phyloP scores from a whole-genome alignment of 306 rosid species.

The Alnus rubra region DNA sequence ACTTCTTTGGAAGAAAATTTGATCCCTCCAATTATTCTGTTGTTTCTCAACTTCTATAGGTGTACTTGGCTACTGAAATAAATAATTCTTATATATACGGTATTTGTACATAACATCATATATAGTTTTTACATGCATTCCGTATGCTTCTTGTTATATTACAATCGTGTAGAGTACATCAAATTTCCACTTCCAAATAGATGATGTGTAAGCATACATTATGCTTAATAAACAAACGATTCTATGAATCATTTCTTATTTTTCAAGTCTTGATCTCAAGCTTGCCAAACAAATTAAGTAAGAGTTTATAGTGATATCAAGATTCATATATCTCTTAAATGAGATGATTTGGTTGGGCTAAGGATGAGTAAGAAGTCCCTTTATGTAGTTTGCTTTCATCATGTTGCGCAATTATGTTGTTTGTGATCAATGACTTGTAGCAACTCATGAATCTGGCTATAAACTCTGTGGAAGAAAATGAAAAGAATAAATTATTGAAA shows the following conservation, averaged over 20 bases:
- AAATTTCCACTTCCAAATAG: neutral
- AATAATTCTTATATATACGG: neutral
- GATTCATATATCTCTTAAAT: neutral
- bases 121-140: neutral
- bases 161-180: neutral
- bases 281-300: neutral
- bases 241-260: neutral
- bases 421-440: constrained; percentile 27
- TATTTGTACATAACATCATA: neutral
- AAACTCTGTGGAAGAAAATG: constrained; percentile 39
- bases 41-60: neutral
- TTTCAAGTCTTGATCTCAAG: neutral
- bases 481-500: neutral
- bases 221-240: neutral
- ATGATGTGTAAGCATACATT: neutral
- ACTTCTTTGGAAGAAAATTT: no score
- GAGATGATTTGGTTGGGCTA: neutral
- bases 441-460: constrained; percentile 55
- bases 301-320: neutral
- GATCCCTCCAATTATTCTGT: no score
- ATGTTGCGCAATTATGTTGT: constrained; percentile 11
- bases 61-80: neutral
- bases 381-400: constrained; percentile 2
- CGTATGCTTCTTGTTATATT: neutral
- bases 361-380: neutral